Base-by-base conservation (phyloP, 129 eudicot species). In the Saussurea involucrata region DNA sequence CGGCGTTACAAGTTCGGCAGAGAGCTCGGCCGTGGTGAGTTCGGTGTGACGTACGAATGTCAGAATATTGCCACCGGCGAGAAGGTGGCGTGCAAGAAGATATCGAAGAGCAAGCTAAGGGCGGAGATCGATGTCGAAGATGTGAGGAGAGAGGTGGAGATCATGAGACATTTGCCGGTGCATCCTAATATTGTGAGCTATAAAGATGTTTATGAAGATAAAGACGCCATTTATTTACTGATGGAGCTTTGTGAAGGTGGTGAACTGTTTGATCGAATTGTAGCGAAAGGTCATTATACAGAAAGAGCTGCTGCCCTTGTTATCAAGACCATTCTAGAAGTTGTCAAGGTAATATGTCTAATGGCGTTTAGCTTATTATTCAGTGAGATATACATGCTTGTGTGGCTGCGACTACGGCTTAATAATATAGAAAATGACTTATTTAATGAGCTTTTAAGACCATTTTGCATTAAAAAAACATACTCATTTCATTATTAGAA, bases 211-310 rank as follows among this genome's bases (percentile, higher is more conserved):
- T 94, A 68, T 69, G 98, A 94, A 74, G 97, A 94, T 78, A 86
- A 75, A 55, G 93, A 94, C 12, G 92, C 98, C 0, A 81, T 94
- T 37, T 94, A 94, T 78, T 82, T 94, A 22, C 88, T 91, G 0
- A 94, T 91, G 98, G 98, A 94, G 88, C 90, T 94, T 17, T 94
- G 98, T 76, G 89, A 86, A 63, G 98, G 98, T 29, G 98, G 98
- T 22, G 98, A 94, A 65, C 83, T 94, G 0, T 94, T 94, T 69
- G 98, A 94, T 89, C 86, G 97, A 63, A 91, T 94, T 15, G 90
- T 89, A 6, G 84, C 90, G 5, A 89, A 81, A 76, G 97, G 98
- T 4, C 98, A 94, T 94, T 94, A 87, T 25, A 91, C 96, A 1
- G 97, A 94, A 71, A 73, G 97, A 66, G 93, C 91, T 5, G 98